Evolutionary conservation across 768 basidiomycete species (phyloP), one percentile per base, ranked within the genome.

Genomic region (Rhizopogon salebrosus): DNA sequence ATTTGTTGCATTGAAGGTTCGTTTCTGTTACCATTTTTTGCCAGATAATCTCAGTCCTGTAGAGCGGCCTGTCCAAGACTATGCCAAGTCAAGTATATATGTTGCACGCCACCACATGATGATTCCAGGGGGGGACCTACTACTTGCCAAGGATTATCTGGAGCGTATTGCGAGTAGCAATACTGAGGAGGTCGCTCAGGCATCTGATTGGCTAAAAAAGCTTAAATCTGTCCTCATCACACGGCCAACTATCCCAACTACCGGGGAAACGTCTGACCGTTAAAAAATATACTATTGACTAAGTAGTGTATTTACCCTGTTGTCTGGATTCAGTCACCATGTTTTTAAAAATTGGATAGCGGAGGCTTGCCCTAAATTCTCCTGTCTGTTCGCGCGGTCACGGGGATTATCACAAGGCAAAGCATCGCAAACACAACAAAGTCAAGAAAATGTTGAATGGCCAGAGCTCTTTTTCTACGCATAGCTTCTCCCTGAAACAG

Each of bases 11-110:
- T 50, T 0, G 82, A 83, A 64, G 68, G 87, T 87, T 41, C 37
- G 52, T 52, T 29, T 46, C 48, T 55, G 34, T 62, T 35, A n/a
- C 37, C 46, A 24, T 11, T 31, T 40, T 41, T 9, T 49, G 11
- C 10, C 48, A 42, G 43, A 55, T 65, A 55, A 57, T 46, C 64
- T 55, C 56, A 22, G 49, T 60, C 41, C 71, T 61, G 53, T 59
- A 84, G 87, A 76, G 38, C 84, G 85, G 35, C 82, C 84, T 2
- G 76, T 90, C 37, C 79, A 80, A 56, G 91, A 94, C 60, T 89
- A 87, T 65, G 84, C 91, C 24, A 86, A 83, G 65, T 94, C 91
- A n/a, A 81, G 85, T 58, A 67, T 98, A 45, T 87, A 84, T 58
- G 85, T 95, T 31, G 93, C 93, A 14, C 85, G 88, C 53, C 83